These are phyloP conservation scores for Penicillium sp. DNA, from an alignment of 2,329 filamentous ascomycete species.

Conservation along the genomic window DNA sequence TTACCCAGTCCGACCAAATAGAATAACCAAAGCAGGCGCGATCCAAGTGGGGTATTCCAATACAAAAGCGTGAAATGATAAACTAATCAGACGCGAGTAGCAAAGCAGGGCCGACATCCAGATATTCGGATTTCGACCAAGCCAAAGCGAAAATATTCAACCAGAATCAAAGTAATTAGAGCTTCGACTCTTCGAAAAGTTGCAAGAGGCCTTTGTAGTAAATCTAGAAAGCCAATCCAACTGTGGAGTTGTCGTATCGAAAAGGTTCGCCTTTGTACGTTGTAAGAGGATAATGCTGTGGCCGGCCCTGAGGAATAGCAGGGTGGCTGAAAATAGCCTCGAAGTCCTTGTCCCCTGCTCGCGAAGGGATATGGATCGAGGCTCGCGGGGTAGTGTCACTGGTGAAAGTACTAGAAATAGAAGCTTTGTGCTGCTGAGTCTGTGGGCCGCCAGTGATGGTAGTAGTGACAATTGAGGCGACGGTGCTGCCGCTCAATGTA, in stretches of 20 bases:
- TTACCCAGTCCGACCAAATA: background rate
- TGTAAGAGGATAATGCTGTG: conserved; percentile 13
- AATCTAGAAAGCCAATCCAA: conserved; percentile 34
- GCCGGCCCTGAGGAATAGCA: conserved; percentile 27
- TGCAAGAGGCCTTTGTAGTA: background rate
- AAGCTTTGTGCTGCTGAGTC: conserved; percentile 21
- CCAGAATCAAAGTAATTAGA: background rate
- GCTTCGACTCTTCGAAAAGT: background rate
- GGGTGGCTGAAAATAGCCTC: conserved; percentile 18
- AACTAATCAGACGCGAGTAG: background rate
- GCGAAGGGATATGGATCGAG: conserved; percentile 14
- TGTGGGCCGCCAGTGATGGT: conserved; percentile 20
- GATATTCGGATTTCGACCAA: background rate
- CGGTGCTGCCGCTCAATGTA: conserved; percentile 37
- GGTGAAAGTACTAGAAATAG: conserved; percentile 29
- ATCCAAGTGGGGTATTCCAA: conserved; percentile 2
- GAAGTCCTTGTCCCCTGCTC: conserved; percentile 19
- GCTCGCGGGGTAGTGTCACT: conserved; percentile 14
- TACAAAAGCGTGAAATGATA: background rate
- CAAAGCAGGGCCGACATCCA: background rate
- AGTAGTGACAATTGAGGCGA: conserved; percentile 27
- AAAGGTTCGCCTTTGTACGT: conserved; percentile 9
- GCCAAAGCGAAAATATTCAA: background rate
- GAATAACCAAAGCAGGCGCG: background rate
- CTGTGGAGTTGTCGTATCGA: conserved; percentile 23